phyloP scores from a whole-genome alignment of 352 stramenopile species.

The Pythium rhizo-oryzae region DNA sequence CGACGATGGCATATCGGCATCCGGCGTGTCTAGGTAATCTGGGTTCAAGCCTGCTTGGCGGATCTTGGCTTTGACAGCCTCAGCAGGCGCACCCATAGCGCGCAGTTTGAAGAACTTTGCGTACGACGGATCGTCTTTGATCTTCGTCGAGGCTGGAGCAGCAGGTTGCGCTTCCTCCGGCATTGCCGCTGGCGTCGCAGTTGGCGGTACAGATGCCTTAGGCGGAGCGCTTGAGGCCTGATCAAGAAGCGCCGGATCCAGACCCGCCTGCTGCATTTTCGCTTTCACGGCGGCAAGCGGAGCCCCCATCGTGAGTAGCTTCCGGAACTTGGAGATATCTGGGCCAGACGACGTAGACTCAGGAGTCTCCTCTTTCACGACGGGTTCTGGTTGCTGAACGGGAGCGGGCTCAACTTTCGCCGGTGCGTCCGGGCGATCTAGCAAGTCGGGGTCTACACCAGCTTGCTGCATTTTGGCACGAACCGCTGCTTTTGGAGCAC shows the following conservation, averaged over 20 bases:
- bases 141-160: slow-evolving; percentile 27
- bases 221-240: slow-evolving; percentile 26
- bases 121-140: slow-evolving; percentile 22
- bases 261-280: slow-evolving; percentile 69
- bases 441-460: slow-evolving; percentile 27
- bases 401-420: not conserved
- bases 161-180: slow-evolving; percentile 1
- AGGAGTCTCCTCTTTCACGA: not conserved
- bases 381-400: not conserved
- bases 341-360: slow-evolving; percentile 12
- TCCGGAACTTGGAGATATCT: slow-evolving; percentile 88
- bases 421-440: slow-evolving; percentile 9
- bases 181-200: not conserved
- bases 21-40: slow-evolving; percentile 64
- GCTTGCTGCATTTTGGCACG: slow-evolving; percentile 35
- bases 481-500: slow-evolving; percentile 24
- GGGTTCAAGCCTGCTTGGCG: slow-evolving; percentile 54
- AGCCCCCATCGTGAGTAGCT: slow-evolving; percentile 89
- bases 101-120: slow-evolving; percentile 69
- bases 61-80: slow-evolving; percentile 65
- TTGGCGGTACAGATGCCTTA: not conserved
- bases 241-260: slow-evolving; percentile 61
- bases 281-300: slow-evolving; percentile 66
- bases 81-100: slow-evolving; percentile 48
- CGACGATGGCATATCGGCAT: slow-evolving; percentile 20